phyloP scores from a whole-genome alignment of 2,329 filamentous ascomycete genomes.

The Pseudogymnoascus sp. region DNA sequence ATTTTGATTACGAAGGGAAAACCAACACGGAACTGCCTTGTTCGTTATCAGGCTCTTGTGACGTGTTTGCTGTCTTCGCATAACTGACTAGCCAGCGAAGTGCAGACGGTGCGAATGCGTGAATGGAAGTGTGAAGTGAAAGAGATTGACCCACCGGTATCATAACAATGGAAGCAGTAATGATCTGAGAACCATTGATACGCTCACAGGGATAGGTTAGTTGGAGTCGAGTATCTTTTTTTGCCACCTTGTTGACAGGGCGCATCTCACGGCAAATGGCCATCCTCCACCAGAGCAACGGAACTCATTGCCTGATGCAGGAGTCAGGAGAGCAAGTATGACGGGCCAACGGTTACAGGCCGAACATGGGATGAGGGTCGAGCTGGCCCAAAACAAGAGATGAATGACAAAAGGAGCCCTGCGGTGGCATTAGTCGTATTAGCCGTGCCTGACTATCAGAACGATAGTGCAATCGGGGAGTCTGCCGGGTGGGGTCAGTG shows the following conservation, averaged over 20 bases:
- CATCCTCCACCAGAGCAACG: background rate
- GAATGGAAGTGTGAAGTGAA: background rate
- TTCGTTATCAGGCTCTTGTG: background rate
- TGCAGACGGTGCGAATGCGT: background rate
- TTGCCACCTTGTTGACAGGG: slow-evolving; percentile 1
- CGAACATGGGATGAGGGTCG: background rate
- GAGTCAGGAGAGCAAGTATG: background rate
- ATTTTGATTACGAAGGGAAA: background rate
- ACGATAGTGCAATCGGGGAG: background rate
- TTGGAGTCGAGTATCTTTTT: background rate
- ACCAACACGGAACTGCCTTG: background rate
- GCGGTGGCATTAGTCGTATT: background rate
- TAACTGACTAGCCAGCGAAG: background rate
- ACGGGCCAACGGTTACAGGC: slow-evolving; percentile 3
- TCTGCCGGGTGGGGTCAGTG: background rate
- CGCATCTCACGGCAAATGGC: background rate
- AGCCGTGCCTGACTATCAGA: background rate
- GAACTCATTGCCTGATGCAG: background rate
- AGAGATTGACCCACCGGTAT: background rate
- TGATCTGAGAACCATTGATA: background rate
- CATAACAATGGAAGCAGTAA: background rate
- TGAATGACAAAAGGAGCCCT: background rate
- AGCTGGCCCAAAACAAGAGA: background rate
- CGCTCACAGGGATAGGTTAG: too few species aligned
- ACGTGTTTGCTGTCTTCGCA: background rate